Conservation (phyloP, 208 protist species). For the Angomonas deanei region DNA sequence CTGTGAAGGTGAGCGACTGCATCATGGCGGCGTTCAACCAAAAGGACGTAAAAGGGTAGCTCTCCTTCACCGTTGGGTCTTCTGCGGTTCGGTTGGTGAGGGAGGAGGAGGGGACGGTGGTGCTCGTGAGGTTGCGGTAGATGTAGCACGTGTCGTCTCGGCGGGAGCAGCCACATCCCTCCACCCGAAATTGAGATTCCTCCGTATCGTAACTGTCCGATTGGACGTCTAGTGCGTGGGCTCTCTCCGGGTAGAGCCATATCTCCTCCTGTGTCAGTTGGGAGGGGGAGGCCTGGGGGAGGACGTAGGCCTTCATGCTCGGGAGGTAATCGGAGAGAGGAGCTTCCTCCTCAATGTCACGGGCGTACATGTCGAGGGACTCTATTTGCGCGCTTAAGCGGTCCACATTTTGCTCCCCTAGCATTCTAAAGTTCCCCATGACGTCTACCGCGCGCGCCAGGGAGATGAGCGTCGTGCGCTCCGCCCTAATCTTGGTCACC, state of each 20-base stretch:
- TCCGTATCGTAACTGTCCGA: neutral
- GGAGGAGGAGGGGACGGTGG: too few relatives aligned
- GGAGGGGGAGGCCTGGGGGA: neutral
- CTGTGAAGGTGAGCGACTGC: neutral
- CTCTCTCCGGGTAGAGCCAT: too few relatives aligned
- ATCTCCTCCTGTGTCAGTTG: neutral
- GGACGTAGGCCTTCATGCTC: neutral
- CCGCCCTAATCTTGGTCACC: neutral
- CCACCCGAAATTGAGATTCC: neutral
- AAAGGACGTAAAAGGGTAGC: neutral
- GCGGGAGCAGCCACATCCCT: neutral
- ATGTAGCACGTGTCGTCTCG: neutral
- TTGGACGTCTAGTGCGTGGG: too few relatives aligned
- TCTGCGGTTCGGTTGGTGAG: neutral
- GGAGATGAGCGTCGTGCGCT: neutral
- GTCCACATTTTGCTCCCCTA: neutral
- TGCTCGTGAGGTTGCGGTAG: neutral
- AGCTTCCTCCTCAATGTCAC: neutral
- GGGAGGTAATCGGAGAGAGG: neutral
- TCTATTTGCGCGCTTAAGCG: neutral
- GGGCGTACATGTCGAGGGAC: neutral
- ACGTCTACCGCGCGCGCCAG: neutral
- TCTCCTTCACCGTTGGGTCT: neutral
- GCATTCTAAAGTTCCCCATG: neutral
- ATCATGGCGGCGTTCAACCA: neutral